These are phyloP conservation scores for Penicillium hordei DNA, from an alignment of 2,329 filamentous ascomycete species.

Conservation along the genomic window DNA sequence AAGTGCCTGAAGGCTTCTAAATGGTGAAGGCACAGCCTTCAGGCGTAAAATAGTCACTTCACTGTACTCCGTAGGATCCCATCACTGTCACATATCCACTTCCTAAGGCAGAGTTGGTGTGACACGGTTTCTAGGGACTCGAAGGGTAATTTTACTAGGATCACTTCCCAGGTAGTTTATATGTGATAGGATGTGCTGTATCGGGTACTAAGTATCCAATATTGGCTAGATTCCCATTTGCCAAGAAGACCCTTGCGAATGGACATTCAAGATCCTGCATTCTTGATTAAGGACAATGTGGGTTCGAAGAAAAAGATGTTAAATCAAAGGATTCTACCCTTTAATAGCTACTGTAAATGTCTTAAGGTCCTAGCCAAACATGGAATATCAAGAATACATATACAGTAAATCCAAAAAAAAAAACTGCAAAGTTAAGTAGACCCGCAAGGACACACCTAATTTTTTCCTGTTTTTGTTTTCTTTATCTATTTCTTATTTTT, in stretches of 20 bases:
- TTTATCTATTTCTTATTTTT: neutral
- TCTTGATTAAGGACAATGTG: constrained; percentile 17
- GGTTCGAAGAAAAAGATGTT: neutral
- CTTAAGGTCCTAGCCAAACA: neutral
- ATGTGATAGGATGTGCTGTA: neutral
- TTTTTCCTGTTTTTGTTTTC: neutral
- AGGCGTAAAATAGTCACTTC: neutral
- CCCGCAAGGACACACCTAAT: constrained; percentile 1
- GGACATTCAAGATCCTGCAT: constrained; percentile 22
- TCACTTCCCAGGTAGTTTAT: neutral
- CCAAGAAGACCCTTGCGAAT: constrained; percentile 22
- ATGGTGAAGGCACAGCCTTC: constrained; percentile 1
- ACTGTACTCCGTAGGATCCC: neutral
- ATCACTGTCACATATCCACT: neutral
- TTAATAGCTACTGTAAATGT: neutral
- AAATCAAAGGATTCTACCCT: neutral
- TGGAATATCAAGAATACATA: neutral
- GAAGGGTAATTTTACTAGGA: neutral
- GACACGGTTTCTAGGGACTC: neutral
- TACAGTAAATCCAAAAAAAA: neutral
- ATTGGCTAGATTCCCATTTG: constrained; percentile 7
- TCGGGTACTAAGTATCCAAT: neutral
- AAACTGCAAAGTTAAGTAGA: neutral
- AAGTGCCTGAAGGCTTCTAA: constrained; percentile 1
- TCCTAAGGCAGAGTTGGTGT: neutral